phyloP scores from a whole-genome alignment of 139 green algal genomes.

The Closterium sp. region DNA sequence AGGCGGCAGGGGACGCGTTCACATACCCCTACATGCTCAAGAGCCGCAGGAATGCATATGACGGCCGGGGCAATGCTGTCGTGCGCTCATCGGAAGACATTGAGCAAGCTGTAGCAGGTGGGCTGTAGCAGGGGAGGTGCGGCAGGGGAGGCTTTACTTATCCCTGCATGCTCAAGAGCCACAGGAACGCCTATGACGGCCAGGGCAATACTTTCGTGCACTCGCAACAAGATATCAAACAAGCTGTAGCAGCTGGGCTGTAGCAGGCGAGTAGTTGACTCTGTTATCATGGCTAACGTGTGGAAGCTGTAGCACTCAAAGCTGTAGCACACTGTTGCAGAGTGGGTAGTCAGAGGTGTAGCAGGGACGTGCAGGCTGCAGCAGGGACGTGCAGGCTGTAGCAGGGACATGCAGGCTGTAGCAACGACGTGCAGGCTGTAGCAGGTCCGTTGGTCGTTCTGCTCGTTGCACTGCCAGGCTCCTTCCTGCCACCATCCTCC shows the following conservation, averaged over 20 bases:
- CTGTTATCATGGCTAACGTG: no score
- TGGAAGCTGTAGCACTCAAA: no score
- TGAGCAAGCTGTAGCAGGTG: conserved; percentile 59
- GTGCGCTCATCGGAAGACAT: conserved; percentile 63
- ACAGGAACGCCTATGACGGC: conserved; percentile 88
- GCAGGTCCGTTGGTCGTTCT: no score
- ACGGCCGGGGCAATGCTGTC: conserved; percentile 89
- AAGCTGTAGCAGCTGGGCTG: conserved; percentile 58
- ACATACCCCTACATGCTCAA: conserved; percentile 97
- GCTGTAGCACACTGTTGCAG: no score
- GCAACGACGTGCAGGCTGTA: no score
- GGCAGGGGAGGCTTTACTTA: conserved; percentile 70
- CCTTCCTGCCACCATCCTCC: no score
- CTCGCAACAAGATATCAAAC: conserved; percentile 56
- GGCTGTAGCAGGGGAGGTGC: conserved; percentile 2
- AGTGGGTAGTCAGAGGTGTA: no score
- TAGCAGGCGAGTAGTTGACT: no score
- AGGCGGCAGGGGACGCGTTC: conserved; percentile 60
- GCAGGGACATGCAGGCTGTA: no score
- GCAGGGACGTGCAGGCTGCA: no score
- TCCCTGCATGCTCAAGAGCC: conserved; percentile 94
- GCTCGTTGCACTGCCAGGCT: no score
- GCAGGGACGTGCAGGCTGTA: no score
- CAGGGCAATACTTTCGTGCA: conserved; percentile 83
- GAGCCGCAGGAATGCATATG: conserved; percentile 80